Evolutionary conservation across 116 monocot species (phyloP), one percentile per base, ranked within the genome.

Genomic region (Trichopus zeylanicus): DNA sequence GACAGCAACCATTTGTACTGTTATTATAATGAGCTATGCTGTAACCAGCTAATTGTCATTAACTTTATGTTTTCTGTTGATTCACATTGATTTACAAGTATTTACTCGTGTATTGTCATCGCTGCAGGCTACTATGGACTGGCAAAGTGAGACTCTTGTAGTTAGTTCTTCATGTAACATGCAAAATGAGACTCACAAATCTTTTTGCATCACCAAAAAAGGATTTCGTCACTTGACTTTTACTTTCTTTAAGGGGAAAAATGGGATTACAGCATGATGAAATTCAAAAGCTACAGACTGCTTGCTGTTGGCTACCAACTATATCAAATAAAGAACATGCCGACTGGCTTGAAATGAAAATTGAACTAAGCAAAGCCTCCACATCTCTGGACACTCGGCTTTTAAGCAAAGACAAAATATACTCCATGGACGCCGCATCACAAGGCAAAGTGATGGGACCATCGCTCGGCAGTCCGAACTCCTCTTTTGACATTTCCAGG

Each of bases 401-500:
- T 1, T 6, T 28, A 1, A 73, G 32, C 52, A 56, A 31, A 4
- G 57, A 48, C 4, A 71, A 11, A 4, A 55, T 23, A 15, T 68
- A 32, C 39, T 67, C 64, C 71, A 75, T 57, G 33, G 30, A 62
- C 0, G 56, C 48, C 0, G 62, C 70, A 55, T 67, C 42, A 42
- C 42, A 42, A 15, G 42, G 70, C 30, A 75, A 47, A 24, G 55
- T 71, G 48, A 81, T 81, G 0, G 71, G 75, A 1, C 67, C 66
- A 67, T 67, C 62, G 7, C 56, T 9, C 0, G 75, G 66, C 28
- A 75, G 48, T 12, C 80, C 80, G 33, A 62, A 75, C 52, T 75
- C 80, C 29, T 81, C 80, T 55, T 75, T 67, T 0, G 80, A 75
- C 21, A 75, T 62, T n/a, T 18, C 59, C n/a, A 81, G 46, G 21